Evolutionary conservation across 441 rosid species (phyloP), one percentile per base, ranked within the genome.

Genomic region (Erysimum cheiri): DNA sequence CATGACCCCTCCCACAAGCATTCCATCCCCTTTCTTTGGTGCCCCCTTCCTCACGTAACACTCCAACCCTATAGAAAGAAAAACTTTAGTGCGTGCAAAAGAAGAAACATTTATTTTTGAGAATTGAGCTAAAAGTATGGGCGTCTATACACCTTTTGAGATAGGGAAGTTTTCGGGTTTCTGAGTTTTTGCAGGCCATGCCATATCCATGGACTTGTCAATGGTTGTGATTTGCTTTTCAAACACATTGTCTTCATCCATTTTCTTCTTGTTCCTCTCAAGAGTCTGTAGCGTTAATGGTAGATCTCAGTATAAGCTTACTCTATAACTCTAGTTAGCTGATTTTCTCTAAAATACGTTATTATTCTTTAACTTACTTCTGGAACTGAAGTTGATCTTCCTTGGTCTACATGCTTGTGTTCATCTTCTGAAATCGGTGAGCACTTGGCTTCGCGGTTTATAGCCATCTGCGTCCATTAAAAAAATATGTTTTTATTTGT

Each of bases 381-480:
- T 0, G 26, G 60, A 39, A 24, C 54, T 31, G 78, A 62, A 31
- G 66, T 19, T 62, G 87, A 75, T 88, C 89, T 60, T 76, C 47
- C 58, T 75, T 83, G 64, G 80, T 79, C 80, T 83, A 75, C 87
- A 33, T 76, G 72, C 13, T 71, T 76, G 52, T 64, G 79, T 52
- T 76, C 83, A 50, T 87, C 87, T 77, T 85, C 93, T 28, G 88
- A 64, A 69, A 81, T 81, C 13, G 76, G 74, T 15, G 64, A 39
- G 81, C 88, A 87, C 68, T 79, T 95, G 11, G 75, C 89, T 40
- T 82, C 92, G 1, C 97, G 93, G 74, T 85, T 84, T 58, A 80
- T 87, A 66, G 92, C 94, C 85, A 83, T 82, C 98, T 95, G 75
- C 77, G 33, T 47, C 41, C 65, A 81, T 60, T 48, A 17, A 63